Conservation (phyloP, 139 green algal genomes). For the Monoraphidium neglectum region DNA sequence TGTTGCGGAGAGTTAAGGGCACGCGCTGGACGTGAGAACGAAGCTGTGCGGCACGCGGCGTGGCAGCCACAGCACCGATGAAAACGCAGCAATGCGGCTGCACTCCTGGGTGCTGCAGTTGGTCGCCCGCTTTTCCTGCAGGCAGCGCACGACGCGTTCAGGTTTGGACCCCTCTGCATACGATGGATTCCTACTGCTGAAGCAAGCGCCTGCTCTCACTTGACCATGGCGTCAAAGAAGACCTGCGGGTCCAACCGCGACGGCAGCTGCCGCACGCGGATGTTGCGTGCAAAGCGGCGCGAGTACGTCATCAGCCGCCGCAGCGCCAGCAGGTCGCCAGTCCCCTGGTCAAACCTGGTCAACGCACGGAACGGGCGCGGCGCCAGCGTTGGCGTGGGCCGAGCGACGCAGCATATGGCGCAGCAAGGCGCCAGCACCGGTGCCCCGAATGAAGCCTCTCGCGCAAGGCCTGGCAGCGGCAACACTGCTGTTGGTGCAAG, state of each 20-base stretch:
- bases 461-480: not conserved
- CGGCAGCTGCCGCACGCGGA: constrained; percentile 77
- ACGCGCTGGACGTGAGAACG: not conserved
- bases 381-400: not conserved
- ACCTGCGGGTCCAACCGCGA: constrained; percentile 77
- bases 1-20: not conserved
- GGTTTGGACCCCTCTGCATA: too few species aligned
- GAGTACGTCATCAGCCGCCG: constrained; percentile 69
- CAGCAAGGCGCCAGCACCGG: not conserved
- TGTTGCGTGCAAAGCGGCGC: constrained; percentile 61
- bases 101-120: not conserved
- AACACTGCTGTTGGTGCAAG: too few species aligned
- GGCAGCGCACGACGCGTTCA: not conserved
- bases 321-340: constrained; percentile 48
- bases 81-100: constrained; percentile 11
- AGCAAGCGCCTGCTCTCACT: constrained; percentile 35
- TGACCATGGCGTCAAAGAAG: constrained; percentile 71
- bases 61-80: not conserved
- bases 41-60: not conserved
- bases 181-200: too few species aligned
- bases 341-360: constrained; percentile 57
- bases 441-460: not conserved
- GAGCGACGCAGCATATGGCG: not conserved
- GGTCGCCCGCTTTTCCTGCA: not conserved
- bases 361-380: not conserved